Base-by-base conservation (phyloP, 2,329 filamentous ascomycete genomes). In the Bretziella fagacearum region DNA sequence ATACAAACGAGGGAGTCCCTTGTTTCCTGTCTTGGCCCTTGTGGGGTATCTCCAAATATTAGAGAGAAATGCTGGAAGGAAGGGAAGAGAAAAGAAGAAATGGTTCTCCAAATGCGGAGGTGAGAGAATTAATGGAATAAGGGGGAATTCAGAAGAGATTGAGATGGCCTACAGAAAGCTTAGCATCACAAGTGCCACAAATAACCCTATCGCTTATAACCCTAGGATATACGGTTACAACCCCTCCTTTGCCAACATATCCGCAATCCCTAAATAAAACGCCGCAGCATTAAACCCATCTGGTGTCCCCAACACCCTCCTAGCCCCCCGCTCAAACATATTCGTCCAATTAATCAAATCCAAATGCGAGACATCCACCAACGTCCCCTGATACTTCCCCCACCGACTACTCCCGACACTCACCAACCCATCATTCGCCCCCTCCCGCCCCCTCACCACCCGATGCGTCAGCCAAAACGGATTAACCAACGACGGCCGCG, bases 231-330 rank as follows among this genome's bases (percentile, higher is more conserved):
- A 7, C 33, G 13, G n/a, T 59, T 51, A 66, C 15, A 65, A 51
- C 1, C 73, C 77, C 56, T 84, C 78, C 55, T 77, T 79, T 2
- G 80, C 77, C 43, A 84, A 62, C 79, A 82, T 84, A 55, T 83
- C 73, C 8, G 70, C 70, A 55, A 81, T 74, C 50, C 70, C 74
- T 2, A 80, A 65, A 54, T 81, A 81, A 55, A 81, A 79, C 0
- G 77, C 77, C 49, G 80, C 68, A 2, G 77, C 77, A 55, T 80
- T 81, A 55, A 81, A 81, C 13, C 70, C 76, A 49, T 65, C 66
- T 54, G 65, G 63, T 51, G 68, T 64, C 1, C 75, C 75, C 58
- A 69, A 63, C 62, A 64, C 64, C 48, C 66, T 55, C 42, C 79
- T 61, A 35, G 73, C 55, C 33, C 67, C 67, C 66, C 70, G 79